Percentiles rank a stretch among this genome's conserved stretches.
These are phyloP conservation scores for Penstemon newberryi DNA, from an alignment of 257 asterid species.

Conservation along the genomic window DNA sequence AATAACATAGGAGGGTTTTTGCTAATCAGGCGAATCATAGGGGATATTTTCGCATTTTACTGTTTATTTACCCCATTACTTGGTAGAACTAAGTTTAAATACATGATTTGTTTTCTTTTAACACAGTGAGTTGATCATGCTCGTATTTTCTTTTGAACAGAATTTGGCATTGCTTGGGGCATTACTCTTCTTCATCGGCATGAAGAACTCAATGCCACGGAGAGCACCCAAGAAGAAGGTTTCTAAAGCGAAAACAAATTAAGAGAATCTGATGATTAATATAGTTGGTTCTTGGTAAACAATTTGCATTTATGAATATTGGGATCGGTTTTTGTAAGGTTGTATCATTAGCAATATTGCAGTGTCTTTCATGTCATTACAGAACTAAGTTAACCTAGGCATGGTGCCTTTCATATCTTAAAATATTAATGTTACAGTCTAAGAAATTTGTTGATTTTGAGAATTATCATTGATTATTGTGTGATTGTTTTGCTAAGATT, in stretches of 20 bases:
- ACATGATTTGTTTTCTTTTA: too few relatives aligned
- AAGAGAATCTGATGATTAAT: constrained; percentile 30
- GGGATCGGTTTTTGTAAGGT: constrained; percentile 33
- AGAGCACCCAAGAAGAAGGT: constrained; percentile 79
- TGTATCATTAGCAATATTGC: constrained; percentile 29
- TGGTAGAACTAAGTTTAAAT: too few relatives aligned
- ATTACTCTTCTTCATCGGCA: constrained; percentile 77
- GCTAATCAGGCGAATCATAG: too few relatives aligned
- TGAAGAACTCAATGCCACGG: constrained; percentile 82
- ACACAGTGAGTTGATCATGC: too few relatives aligned
- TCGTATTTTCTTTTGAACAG: constrained; percentile 37
- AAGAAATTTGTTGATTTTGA: constrained; percentile 6
- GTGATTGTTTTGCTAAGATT: background rate
- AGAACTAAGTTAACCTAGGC: constrained; percentile 12
- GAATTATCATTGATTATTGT: background rate
- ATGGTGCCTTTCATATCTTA: constrained; percentile 7
- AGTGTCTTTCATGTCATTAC: constrained; percentile 20
- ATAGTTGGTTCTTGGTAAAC: constrained; percentile 18
- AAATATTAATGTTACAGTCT: constrained; percentile 1
- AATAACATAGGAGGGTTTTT: too few relatives aligned
- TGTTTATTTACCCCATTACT: background rate
- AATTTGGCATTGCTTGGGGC: constrained; percentile 82
- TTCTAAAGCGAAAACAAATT: constrained; percentile 67
- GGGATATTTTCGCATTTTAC: too few relatives aligned
- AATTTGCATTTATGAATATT: constrained; percentile 18